Conservation (phyloP, 331 rosid genomes). For the Rhamnella rubrinervis region DNA sequence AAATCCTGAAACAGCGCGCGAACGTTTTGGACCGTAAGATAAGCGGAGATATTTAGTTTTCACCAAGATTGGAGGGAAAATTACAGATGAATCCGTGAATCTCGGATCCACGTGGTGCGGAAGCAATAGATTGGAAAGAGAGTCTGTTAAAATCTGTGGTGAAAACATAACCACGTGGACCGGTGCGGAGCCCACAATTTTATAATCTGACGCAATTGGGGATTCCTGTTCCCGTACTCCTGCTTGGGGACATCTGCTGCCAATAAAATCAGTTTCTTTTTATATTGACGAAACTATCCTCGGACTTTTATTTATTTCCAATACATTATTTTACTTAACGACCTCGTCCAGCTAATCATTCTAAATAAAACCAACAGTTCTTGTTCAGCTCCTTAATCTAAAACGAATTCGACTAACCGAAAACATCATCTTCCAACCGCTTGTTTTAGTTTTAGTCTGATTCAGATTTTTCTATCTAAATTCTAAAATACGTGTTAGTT, state of each 20-base stretch:
- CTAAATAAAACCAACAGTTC: no score
- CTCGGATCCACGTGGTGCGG: slow-evolving; percentile 18
- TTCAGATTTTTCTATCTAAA: no score
- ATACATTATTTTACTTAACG: no score
- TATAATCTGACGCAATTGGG: slow-evolving; percentile 6
- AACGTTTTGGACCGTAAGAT: background rate
- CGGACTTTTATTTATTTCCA: no score
- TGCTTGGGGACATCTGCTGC: slow-evolving; percentile 32
- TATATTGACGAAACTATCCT: slow-evolving; percentile 16
- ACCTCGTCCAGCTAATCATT: no score
- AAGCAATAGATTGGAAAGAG: background rate
- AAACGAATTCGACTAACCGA: no score
- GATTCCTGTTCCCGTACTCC: slow-evolving; percentile 23
- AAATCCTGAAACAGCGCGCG: slow-evolving; percentile 1
- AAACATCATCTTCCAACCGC: no score
- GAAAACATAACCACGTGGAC: slow-evolving; percentile 42
- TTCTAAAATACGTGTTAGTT: no score
- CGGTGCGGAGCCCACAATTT: background rate
- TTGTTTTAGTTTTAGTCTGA: no score
- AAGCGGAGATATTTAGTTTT: background rate
- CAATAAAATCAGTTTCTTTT: background rate
- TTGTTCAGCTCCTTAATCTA: no score
- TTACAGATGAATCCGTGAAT: slow-evolving; percentile 19
- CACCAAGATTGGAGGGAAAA: background rate
- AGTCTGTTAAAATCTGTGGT: slow-evolving; percentile 14